Base-by-base conservation (phyloP, 2,329 filamentous ascomycete species). In the Fusarium ambrosium region DNA sequence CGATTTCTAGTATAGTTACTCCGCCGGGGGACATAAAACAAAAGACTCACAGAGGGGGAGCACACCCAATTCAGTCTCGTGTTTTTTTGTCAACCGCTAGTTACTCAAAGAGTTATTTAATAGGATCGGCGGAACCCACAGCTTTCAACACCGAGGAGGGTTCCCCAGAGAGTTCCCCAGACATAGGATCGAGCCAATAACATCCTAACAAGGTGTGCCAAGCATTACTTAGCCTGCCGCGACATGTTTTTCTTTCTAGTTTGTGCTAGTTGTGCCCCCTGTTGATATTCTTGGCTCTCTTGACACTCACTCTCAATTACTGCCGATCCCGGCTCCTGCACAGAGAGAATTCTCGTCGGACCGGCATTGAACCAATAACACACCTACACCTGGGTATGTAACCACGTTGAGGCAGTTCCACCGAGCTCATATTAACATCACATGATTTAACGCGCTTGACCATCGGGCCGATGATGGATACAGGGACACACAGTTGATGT, bases 401-500 rank as follows among this genome's bases (percentile, higher is more conserved):
- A 53, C 48, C 48, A n/a, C 48, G 11, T 32, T 53, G 24, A 53
- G 16, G 16, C 48, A 53, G 22, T 27, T 18, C 48, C 18, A 11
- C 48, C 48, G 48, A 53, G 48, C 9, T 32, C 18, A 53, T 53
- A 53, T 48, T 51, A 32, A n/a, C 27, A 27, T 53, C 27, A 29
- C 48, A 32, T 53, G 48, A 53, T 48, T 20, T 32, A 32, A 48
- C 20, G 16, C 27, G 41, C 29, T 48, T 29, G 24, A n/a, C 10
- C 43, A 29, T 62, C 60, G 60, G 60, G 41, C 60, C 60, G 60
- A 62, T 62, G 18, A 45, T 34, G 34, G 9, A 45, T 48, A 34
- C 39, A 41, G 22, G 59, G 59, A 34, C 27, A 14, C 18, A n/a
- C 24, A 20, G 32, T 34, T 34, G 32, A 34, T 34, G 32, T 34